Percentiles rank a stretch among this genome's conserved stretches.
phyloP scores from a whole-genome alignment of 176 grass and related monocot genomes.

The Puccinellia tenuiflora region DNA sequence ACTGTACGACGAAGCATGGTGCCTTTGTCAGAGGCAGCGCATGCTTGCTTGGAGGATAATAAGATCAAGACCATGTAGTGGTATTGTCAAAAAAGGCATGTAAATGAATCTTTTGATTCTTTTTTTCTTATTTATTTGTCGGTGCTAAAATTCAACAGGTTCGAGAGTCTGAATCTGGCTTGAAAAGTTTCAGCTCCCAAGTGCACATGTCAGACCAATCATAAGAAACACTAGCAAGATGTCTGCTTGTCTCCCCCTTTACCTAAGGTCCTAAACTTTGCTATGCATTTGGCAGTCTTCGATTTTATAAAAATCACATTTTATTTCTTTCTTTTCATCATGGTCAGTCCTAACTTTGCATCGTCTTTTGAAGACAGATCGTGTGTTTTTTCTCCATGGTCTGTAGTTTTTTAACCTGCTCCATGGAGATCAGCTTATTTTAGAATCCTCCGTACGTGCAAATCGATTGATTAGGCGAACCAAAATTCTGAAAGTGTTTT shows the following conservation, averaged over 20 bases:
- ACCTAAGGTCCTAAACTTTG: background rate
- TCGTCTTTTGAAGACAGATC: slow-evolving; percentile 2
- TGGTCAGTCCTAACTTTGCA: slow-evolving; percentile 24
- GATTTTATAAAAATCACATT: too few species aligned
- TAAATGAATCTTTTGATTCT: background rate
- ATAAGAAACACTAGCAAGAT: background rate
- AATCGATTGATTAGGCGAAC: background rate
- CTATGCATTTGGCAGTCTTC: background rate
- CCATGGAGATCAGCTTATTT: background rate
- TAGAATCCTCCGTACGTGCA: background rate
- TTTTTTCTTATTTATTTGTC: background rate
- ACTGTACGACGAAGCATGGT: background rate
- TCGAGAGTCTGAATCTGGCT: slow-evolving; percentile 28
- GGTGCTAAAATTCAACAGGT: slow-evolving; percentile 20
- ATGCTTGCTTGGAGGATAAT: background rate
- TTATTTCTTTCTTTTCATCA: too few species aligned
- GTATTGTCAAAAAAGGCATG: slow-evolving; percentile 41
- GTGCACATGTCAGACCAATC: background rate
- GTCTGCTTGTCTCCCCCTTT: background rate
- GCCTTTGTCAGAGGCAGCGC: slow-evolving; percentile 1
- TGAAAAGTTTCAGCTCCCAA: background rate
- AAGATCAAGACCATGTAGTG: background rate
- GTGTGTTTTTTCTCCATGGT: background rate
- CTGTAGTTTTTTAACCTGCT: background rate
- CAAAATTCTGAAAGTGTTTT: slow-evolving; percentile 9